These are phyloP conservation scores for Hericium alpestre DNA, from an alignment of 768 basidiomycete genomes.

Conservation along the genomic window DNA sequence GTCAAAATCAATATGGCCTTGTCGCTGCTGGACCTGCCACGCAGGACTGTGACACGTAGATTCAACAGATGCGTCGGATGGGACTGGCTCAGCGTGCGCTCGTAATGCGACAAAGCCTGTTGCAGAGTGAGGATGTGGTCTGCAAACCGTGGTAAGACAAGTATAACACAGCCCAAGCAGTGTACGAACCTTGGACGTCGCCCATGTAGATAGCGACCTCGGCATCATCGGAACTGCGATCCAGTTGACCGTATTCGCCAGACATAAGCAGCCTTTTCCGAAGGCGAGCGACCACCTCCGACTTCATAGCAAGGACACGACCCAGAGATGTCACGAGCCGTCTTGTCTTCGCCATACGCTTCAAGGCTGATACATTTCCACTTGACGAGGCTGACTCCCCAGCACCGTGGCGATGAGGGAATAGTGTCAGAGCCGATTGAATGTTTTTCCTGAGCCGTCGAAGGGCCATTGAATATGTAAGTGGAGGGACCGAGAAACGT, in stretches of 20 bases:
- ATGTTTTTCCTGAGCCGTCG: neutral
- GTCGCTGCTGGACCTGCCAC: constrained; percentile 53
- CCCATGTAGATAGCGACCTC: constrained; percentile 84
- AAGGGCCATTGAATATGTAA: constrained; percentile 22
- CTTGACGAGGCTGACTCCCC: neutral
- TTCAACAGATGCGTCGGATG: constrained; percentile 81
- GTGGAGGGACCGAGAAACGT: constrained; percentile 17
- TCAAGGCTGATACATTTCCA: constrained; percentile 40
- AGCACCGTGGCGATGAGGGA: neutral
- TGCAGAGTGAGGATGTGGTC: constrained; percentile 88
- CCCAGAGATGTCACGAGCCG: constrained; percentile 70
- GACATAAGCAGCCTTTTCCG: constrained; percentile 56
- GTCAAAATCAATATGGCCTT: constrained; percentile 58
- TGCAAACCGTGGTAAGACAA: constrained; percentile 20
- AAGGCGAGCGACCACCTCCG: constrained; percentile 71
- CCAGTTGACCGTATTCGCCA: constrained; percentile 24
- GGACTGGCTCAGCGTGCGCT: constrained; percentile 78
- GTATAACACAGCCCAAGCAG: neutral
- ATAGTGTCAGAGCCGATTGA: neutral
- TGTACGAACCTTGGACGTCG: constrained; percentile 69
- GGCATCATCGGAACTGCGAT: constrained; percentile 35
- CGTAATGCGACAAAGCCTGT: constrained; percentile 75
- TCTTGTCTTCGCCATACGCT: constrained; percentile 71
- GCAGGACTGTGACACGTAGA: constrained; percentile 50
- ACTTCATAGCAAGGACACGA: constrained; percentile 69